Conservation (phyloP, 345 rosid species). For the Erodium maritimum region DNA sequence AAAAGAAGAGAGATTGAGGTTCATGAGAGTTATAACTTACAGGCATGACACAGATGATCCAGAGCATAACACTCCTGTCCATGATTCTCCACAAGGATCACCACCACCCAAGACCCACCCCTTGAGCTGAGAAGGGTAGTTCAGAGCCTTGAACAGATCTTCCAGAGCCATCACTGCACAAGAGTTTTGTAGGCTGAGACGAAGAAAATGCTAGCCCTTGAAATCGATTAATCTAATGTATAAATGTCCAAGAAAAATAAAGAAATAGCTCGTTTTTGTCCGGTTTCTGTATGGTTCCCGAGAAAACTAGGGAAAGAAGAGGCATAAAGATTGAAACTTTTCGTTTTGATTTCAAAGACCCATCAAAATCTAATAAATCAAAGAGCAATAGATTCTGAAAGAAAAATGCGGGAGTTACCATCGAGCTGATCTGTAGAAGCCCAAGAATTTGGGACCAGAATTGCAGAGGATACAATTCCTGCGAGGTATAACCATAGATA, state of each 20-base stretch:
- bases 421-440: slow-evolving; percentile 56
- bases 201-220: neutral
- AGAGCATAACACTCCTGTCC: slow-evolving; percentile 81
- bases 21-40: slow-evolving; percentile 22
- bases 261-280: no score
- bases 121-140: slow-evolving; percentile 45
- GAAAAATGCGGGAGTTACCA: slow-evolving; percentile 30
- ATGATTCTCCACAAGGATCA: slow-evolving; percentile 70
- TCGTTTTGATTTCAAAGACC: neutral
- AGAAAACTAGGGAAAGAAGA: slow-evolving; percentile 7
- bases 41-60: slow-evolving; percentile 55
- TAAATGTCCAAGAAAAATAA: no score
- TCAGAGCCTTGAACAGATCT: slow-evolving; percentile 47
- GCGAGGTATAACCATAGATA: slow-evolving; percentile 8
- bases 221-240: neutral
- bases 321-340: neutral
- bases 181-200: neutral
- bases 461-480: slow-evolving; percentile 19
- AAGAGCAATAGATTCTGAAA: neutral
- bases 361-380: neutral
- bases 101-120: slow-evolving; percentile 64
- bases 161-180: slow-evolving; percentile 52
- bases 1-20: neutral
- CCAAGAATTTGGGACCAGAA: slow-evolving; percentile 24
- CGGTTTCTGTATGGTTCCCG: slow-evolving; percentile 11